These are phyloP conservation scores for Yamadazyma insecticola DNA, from an alignment of 805 yeast genomes.

Conservation along the genomic window DNA sequence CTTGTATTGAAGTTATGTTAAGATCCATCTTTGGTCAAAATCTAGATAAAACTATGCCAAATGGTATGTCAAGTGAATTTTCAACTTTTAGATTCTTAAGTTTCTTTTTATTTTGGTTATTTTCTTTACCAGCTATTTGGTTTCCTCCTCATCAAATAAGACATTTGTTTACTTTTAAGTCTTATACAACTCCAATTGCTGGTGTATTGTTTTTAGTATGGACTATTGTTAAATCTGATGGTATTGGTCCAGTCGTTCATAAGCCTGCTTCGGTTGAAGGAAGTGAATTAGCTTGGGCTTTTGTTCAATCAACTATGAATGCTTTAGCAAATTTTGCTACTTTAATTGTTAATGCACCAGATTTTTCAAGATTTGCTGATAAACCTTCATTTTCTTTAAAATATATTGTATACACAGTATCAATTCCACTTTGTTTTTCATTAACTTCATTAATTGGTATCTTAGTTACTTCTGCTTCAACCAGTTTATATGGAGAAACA, in stretches of 20 bases:
- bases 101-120: conserved; percentile 79
- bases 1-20: conserved; percentile 74
- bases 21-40: conserved; percentile 68
- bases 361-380: conserved; percentile 78
- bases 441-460: conserved; percentile 83
- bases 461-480: conserved; percentile 75
- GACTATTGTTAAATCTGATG: conserved; percentile 77
- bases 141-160: conserved; percentile 78
- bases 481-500: conserved; percentile 59
- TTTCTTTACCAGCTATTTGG: conserved; percentile 75
- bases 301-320: conserved; percentile 72
- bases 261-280: conserved; percentile 50
- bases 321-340: conserved; percentile 84
- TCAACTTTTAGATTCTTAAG: conserved; percentile 70
- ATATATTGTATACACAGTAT: conserved; percentile 43
- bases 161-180: conserved; percentile 79
- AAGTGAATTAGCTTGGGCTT: conserved; percentile 74
- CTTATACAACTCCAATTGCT: conserved; percentile 74
- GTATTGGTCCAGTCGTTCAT: conserved; percentile 68
- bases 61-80: conserved; percentile 56
- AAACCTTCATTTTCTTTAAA: conserved; percentile 35
- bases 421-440: conserved; percentile 76
- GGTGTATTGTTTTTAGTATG: conserved; percentile 80
- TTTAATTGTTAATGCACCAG: conserved; percentile 84
- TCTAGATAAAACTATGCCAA: conserved; percentile 56